phyloP scores from a whole-genome alignment of 1,284 basidiomycete genomes.

The Ustilago cynodontis region DNA sequence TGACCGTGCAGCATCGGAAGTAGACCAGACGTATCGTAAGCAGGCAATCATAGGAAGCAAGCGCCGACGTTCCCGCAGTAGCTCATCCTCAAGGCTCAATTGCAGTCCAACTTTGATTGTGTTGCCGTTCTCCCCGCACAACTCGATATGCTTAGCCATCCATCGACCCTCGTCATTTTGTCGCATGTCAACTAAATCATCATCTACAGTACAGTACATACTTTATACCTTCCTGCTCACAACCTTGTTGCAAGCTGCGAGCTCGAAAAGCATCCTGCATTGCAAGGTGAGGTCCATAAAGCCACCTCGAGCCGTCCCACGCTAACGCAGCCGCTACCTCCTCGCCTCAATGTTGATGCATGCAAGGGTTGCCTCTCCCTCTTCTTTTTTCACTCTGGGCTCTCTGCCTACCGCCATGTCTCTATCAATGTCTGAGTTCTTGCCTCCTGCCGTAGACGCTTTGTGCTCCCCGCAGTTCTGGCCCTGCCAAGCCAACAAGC shows the following conservation, averaged over 20 bases:
- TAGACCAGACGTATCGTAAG: too few species aligned
- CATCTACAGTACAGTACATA: slow-evolving; percentile 1
- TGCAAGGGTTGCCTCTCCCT: slow-evolving; percentile 24
- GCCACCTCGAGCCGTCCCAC: background rate
- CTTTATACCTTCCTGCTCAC: background rate
- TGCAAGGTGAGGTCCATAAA: background rate
- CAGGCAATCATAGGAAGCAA: too few species aligned
- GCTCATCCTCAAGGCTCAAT: background rate
- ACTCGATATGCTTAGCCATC: slow-evolving; percentile 4
- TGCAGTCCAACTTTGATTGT: background rate
- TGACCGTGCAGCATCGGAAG: too few species aligned
- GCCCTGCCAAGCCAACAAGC: slow-evolving; percentile 8
- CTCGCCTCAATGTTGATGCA: slow-evolving; percentile 33
- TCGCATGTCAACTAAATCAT: background rate
- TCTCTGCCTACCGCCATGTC: background rate
- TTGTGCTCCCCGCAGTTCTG: slow-evolving; percentile 15
- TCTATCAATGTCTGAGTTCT: too few species aligned
- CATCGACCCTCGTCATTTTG: slow-evolving; percentile 33
- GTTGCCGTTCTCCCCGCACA: slow-evolving; percentile 7
- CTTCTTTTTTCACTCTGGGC: background rate
- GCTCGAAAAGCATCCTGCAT: background rate
- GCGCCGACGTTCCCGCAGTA: background rate
- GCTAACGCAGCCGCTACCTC: slow-evolving; percentile 15
- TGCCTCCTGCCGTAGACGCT: background rate
- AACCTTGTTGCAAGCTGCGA: background rate